Evolutionary conservation across 2,329 filamentous ascomycete species (phyloP).

Genomic region (Ceratocystis cubensis): DNA sequence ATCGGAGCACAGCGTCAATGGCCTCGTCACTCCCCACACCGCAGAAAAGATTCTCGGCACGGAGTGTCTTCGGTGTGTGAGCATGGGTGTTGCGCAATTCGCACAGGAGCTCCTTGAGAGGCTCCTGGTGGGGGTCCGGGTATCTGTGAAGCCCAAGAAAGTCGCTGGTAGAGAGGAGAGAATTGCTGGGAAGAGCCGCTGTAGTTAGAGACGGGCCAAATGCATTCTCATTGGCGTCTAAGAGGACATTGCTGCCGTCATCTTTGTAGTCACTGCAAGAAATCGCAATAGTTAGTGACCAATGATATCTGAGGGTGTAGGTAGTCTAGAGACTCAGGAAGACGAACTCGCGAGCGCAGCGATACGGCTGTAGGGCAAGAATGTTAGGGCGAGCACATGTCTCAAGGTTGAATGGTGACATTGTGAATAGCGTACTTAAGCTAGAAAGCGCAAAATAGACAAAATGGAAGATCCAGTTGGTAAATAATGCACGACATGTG

Average conservation of each 20-base stretch:
- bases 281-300: slow-evolving; percentile 22
- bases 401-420: slow-evolving; percentile 58
- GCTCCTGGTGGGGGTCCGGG: slow-evolving; percentile 84
- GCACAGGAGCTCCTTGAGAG: slow-evolving; percentile 79
- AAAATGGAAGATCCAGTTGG: neutral
- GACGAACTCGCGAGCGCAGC: slow-evolving; percentile 67
- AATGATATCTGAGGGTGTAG: neutral
- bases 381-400: slow-evolving; percentile 69
- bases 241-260: slow-evolving; percentile 85
- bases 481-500: neutral
- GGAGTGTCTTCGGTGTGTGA: slow-evolving; percentile 62
- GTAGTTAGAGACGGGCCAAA: slow-evolving; percentile 67
- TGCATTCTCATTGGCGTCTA: slow-evolving; percentile 97
- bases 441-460: neutral
- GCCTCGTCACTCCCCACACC: slow-evolving; percentile 95
- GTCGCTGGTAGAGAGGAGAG: slow-evolving; percentile 42
- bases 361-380: slow-evolving; percentile 61
- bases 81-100: slow-evolving; percentile 71
- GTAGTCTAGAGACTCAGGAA: slow-evolving; percentile 12
- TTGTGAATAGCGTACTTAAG: slow-evolving; percentile 25
- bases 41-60: slow-evolving; percentile 77
- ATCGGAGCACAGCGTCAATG: slow-evolving; percentile 84
- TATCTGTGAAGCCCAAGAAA: slow-evolving; percentile 81
- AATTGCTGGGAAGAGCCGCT: slow-evolving; percentile 33
- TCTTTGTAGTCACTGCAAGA: slow-evolving; percentile 86